Base-by-base conservation (phyloP, 1,139 yeast genomes). In the Spathaspora jeffriesii region DNA sequence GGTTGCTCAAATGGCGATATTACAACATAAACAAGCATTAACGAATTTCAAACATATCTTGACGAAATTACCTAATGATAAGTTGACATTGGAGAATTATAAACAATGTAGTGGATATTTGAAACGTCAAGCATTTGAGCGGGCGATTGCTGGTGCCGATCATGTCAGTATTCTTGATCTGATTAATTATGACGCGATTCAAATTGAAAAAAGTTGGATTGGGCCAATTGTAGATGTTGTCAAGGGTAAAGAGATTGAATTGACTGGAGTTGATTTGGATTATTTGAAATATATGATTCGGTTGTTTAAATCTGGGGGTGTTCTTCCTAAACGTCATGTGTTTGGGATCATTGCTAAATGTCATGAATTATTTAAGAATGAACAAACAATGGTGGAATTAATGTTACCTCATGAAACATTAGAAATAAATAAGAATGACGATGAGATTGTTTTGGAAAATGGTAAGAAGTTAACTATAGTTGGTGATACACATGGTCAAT, bases 401-500 rank as follows among this genome's bases (percentile, higher is more conserved):
- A 69, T 74, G 6, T 70, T 84, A 40, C 72, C 75, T 2, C 72
- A 67, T 48, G 51, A 65, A 1, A 51, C 64, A 43, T 28, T 63
- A 15, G 45, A 49, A 15, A 13, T 39, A n/a, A 36, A n/a, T 6
- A 17, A 46, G n/a, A 43, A 52, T 2, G 47, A 50, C 1, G 66
- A 60, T 42, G 59, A 53, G 31, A 55, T 68, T 8, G 21, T 63
- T 5, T 57, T 69, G 42, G 50, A 56, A 5, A 56, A 58, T 18
- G 77, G 71, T 20, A 63, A 64, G 53, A 73, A 65, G 50, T 73
- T 95, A 42, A 90, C 98, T 1, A 88, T 93, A 10, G 95, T 96
- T 55, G 99, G 99, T 54, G 99, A 93, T 63, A 93, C 98, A 0
- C 99, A 93, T 63, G 99, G 99, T 34, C 99, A 93, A 65, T 91